phyloP scores from a whole-genome alignment of 306 rosid species.

The Argentina anserina region DNA sequence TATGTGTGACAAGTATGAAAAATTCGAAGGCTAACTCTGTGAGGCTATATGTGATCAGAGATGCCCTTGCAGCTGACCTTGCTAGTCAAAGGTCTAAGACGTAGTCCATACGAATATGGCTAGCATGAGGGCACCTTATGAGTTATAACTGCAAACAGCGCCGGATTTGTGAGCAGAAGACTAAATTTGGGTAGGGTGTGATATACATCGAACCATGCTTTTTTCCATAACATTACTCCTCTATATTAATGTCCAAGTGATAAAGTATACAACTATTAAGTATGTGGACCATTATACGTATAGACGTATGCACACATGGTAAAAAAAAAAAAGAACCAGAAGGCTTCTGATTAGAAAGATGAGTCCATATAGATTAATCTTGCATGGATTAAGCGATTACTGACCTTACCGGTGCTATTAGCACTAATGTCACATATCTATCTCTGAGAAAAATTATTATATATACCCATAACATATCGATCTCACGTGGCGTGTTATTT shows the following conservation, averaged over 20 bases:
- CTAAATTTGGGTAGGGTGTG: background rate
- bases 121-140: background rate
- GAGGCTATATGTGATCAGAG: background rate
- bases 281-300: background rate
- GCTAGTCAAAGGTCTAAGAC: background rate
- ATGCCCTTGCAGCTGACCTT: background rate
- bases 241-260: background rate
- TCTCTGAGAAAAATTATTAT: too few species aligned
- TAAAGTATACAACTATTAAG: background rate
- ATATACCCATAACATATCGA: too few species aligned
- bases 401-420: background rate
- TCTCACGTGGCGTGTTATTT: too few species aligned
- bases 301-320: too few species aligned
- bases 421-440: too few species aligned
- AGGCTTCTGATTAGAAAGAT: too few species aligned
- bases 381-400: background rate
- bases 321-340: too few species aligned
- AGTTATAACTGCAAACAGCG: slow-evolving; percentile 1
- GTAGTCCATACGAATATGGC: background rate
- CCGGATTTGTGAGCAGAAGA: background rate
- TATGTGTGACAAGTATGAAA: background rate
- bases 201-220: background rate
- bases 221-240: background rate
- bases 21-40: background rate
- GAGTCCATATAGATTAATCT: too few species aligned